Base-by-base conservation (phyloP, 129 eudicot genomes). In the Saussurea involucrata region DNA sequence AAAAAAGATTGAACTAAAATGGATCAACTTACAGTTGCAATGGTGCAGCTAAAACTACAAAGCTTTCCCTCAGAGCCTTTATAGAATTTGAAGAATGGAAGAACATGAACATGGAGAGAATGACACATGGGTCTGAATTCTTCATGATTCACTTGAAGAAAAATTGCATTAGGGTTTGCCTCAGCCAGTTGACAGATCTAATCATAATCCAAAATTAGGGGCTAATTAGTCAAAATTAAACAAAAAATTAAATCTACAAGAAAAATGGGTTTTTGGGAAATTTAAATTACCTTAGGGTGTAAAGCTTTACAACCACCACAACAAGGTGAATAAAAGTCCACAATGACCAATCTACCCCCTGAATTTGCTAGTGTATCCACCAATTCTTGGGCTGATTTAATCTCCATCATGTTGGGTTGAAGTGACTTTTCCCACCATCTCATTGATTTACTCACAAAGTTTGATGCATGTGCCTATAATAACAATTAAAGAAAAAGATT, bases 271-370 rank as follows among this genome's bases (percentile, higher is more conserved):
- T 0, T 46, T 22, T 7, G 1, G 28, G 15, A 63, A 61, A 73
- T 77, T 46, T 53, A 18, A 20, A 53, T 53, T 88, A 94, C 98
- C 98, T 94, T 94, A 8, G 98, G 98, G 72, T 91, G 97, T 73
- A 94, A 78, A 84, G 98, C 83, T 79, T 85, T 94, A 81, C 98
- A 94, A 63, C 97, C 98, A 32, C 98, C 98, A 86, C 98, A 94
- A 82, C 96, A 93, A 85, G 98, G 97, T 73, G 98, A 93, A 81
- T 90, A 90, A 25, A 93, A 93, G 71, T 87, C 92, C 75, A 90
- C 63, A 67, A 90, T 83, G 74, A 93, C 95, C 85, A 90, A 89
- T 84, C 73, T 87, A 71, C 83, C 92, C 74, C 95, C 98, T 31
- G 96, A 84, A 83, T 73, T 83, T 71, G 84, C 76, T 58, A 93